Evolutionary conservation across 495 filamentous ascomycete species (phyloP).

Genomic region (Daldinia vernicosa): DNA sequence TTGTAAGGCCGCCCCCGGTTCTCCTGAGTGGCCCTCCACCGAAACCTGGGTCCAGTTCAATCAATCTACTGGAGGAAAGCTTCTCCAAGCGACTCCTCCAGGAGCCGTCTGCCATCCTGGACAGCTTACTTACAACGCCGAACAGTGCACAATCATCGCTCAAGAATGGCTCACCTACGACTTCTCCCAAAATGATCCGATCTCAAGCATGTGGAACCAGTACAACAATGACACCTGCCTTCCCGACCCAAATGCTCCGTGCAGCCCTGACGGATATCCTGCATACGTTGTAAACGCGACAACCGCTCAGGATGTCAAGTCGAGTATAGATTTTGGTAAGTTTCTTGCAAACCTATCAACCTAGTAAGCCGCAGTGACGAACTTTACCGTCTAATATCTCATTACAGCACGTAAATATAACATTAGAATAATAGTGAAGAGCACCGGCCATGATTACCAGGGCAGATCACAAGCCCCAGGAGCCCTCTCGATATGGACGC

Average conservation of each 20-base stretch:
- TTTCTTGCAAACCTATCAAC: neutral
- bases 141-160: constrained; percentile 47
- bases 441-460: constrained; percentile 68
- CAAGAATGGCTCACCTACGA: constrained; percentile 48
- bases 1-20: constrained; percentile 50
- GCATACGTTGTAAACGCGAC: constrained; percentile 59
- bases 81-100: constrained; percentile 61
- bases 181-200: constrained; percentile 51
- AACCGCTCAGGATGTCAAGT: constrained; percentile 52
- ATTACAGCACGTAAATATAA: constrained; percentile 57
- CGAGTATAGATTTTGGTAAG: constrained; percentile 54
- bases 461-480: constrained; percentile 62
- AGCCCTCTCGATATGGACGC: constrained; percentile 62
- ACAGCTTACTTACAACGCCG: constrained; percentile 48
- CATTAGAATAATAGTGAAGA: constrained; percentile 69
- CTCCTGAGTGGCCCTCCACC: constrained; percentile 47
- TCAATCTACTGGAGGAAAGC: constrained; percentile 55
- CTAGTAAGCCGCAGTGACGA: neutral
- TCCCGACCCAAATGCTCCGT: constrained; percentile 48
- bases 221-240: constrained; percentile 58
- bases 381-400: constrained; percentile 5
- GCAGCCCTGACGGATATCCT: constrained; percentile 57
- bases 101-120: constrained; percentile 64
- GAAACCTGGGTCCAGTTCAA: constrained; percentile 47
- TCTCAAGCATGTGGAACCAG: constrained; percentile 53